phyloP scores from a whole-genome alignment of 148 eudicot species.

The Drosera capensis region DNA sequence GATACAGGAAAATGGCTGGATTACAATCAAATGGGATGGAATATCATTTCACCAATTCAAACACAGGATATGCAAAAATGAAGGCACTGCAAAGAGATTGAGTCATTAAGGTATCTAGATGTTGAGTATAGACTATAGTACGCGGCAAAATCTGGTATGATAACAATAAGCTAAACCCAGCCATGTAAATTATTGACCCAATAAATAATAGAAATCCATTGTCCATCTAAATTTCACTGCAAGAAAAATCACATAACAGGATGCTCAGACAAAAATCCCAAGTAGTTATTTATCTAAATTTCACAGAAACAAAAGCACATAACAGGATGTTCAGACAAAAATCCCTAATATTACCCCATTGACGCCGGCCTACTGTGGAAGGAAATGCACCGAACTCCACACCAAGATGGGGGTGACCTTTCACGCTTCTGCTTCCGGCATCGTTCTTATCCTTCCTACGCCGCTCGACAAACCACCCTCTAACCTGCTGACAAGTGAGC shows the following conservation, averaged over 20 bases:
- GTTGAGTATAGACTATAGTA: no score
- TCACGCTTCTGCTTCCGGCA: no score
- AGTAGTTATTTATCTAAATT: neutral
- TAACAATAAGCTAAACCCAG: no score
- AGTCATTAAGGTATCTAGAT: no score
- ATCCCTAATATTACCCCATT: constrained; percentile 8
- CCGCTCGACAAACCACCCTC: constrained; percentile 31
- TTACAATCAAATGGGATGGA: neutral
- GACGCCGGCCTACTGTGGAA: constrained; percentile 24
- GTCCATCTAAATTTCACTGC: no score
- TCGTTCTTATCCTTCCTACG: constrained; percentile 20
- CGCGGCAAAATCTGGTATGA: no score
- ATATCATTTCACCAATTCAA: neutral
- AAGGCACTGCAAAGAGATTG: no score
- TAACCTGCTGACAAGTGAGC: constrained; percentile 25
- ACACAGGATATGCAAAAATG: neutral
- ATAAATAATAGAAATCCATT: no score
- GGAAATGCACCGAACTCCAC: constrained; percentile 55
- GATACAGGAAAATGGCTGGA: neutral
- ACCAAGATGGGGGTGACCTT: constrained; percentile 78
- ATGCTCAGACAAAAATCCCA: no score
- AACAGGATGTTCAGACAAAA: neutral
- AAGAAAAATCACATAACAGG: no score
- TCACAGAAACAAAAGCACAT: neutral
- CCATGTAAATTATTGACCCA: no score